These are phyloP conservation scores for Ochetophila trinervis DNA, from an alignment of 306 rosid genomes.

Conservation along the genomic window DNA sequence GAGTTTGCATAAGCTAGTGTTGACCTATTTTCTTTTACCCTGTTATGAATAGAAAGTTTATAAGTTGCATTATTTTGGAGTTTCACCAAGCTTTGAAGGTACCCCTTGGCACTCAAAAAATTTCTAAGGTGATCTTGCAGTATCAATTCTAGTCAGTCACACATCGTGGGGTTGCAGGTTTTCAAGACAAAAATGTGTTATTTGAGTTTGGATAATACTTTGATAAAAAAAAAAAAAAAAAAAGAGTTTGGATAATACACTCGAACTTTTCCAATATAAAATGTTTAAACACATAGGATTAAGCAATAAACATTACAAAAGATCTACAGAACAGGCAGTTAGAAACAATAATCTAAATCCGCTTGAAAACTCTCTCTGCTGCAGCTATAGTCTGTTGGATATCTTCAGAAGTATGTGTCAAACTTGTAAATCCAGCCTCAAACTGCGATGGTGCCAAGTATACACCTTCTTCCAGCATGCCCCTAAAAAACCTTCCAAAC, in stretches of 20 bases:
- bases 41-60: neutral
- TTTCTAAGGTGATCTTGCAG: neutral
- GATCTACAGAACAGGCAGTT: conserved; percentile 3
- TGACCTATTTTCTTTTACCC: no score
- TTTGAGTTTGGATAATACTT: neutral
- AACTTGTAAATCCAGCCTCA: conserved; percentile 96
- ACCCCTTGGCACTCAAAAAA: no score
- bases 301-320: neutral
- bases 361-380: conserved; percentile 78
- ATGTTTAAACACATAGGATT: neutral
- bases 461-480: conserved; percentile 90
- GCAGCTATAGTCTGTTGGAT: conserved; percentile 86
- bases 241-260: neutral
- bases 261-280: neutral
- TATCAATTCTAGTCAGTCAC: no score
- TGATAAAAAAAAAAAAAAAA: no score
- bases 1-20: no score
- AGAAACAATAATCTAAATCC: conserved; percentile 42
- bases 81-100: no score
- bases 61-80: no score
- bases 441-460: conserved; percentile 95
- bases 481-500: conserved; percentile 78
- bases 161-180: no score
- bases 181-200: neutral
- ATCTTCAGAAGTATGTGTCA: conserved; percentile 82